These are phyloP conservation scores for Boletus coccyginus DNA, from an alignment of 768 basidiomycete genomes.

Conservation along the genomic window DNA sequence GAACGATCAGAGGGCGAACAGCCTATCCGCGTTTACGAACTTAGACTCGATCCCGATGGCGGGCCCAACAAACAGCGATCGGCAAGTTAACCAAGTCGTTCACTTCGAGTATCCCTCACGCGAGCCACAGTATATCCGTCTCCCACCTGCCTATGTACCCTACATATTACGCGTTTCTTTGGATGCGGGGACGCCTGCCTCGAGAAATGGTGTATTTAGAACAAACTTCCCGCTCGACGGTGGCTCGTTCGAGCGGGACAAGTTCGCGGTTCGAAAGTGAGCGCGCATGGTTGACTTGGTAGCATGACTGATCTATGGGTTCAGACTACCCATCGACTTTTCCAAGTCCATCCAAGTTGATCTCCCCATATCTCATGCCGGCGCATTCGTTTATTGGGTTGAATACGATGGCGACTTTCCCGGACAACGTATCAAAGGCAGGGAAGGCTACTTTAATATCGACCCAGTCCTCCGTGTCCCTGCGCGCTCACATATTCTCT, in stretches of 20 bases:
- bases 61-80: constrained; percentile 83
- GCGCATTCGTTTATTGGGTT: constrained; percentile 93
- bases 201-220: constrained; percentile 88
- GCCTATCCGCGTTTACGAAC: constrained; percentile 81
- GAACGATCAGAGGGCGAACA: constrained; percentile 47
- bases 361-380: constrained; percentile 93
- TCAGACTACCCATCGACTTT: constrained; percentile 79
- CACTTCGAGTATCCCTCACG: constrained; percentile 3
- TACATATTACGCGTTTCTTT: constrained; percentile 91
- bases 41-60: constrained; percentile 85
- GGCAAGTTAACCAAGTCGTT: constrained; percentile 45
- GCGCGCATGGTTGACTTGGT: constrained; percentile 19
- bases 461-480: constrained; percentile 84
- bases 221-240: constrained; percentile 98
- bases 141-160: constrained; percentile 85
- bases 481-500: constrained; percentile 72
- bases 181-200: constrained; percentile 88
- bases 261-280: constrained; percentile 73
- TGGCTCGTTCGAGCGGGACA: constrained; percentile 74
- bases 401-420: constrained; percentile 73
- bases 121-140: constrained; percentile 78
- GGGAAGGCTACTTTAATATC: constrained; percentile 94
- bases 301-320: constrained; percentile 14
- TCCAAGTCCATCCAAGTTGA: constrained; percentile 92
- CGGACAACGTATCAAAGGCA: constrained; percentile 69